A percentile compares a stretch with the other conserved stretches of the same genome.
phyloP scores from a whole-genome alignment of 257 asterid species.

The Solanum tacnaense region DNA sequence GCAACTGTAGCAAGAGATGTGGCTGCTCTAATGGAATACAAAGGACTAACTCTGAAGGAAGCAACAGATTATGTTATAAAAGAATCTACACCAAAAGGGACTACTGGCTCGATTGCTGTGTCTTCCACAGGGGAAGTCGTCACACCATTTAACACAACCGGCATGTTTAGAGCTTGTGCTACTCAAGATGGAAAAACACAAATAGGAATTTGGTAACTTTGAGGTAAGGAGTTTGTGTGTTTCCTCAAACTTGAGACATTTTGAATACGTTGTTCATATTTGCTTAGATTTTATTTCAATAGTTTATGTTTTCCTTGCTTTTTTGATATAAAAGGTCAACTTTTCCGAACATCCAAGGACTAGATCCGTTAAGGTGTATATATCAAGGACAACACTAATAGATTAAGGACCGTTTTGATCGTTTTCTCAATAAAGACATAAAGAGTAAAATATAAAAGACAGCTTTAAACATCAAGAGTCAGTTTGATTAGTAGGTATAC shows the following conservation, averaged over 20 bases:
- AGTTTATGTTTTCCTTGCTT: background rate
- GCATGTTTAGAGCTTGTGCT: conserved; percentile 94
- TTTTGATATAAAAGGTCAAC: background rate
- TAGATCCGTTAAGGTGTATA: background rate
- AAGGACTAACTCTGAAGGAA: conserved; percentile 69
- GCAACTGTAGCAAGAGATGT: conserved; percentile 90
- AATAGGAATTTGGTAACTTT: conserved; percentile 49
- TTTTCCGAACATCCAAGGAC: background rate
- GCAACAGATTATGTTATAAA: conserved; percentile 54
- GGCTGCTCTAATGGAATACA: conserved; percentile 88
- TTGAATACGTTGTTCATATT: background rate
- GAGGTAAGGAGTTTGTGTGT: background rate
- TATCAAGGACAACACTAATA: background rate
- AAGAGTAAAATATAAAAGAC: background rate
- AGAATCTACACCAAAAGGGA: conserved; percentile 43
- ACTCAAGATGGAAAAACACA: conserved; percentile 61
- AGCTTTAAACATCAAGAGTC: background rate
- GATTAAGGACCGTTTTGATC: background rate
- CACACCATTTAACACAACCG: conserved; percentile 62
- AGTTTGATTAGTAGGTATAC: background rate
- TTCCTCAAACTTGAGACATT: background rate
- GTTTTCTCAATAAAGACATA: background rate
- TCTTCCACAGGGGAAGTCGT: conserved; percentile 67
- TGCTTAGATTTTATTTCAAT: background rate
- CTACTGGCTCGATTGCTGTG: conserved; percentile 67